These are phyloP conservation scores for Pleoardoris graminearum DNA, from an alignment of 2,329 filamentous ascomycete species.

Conservation along the genomic window DNA sequence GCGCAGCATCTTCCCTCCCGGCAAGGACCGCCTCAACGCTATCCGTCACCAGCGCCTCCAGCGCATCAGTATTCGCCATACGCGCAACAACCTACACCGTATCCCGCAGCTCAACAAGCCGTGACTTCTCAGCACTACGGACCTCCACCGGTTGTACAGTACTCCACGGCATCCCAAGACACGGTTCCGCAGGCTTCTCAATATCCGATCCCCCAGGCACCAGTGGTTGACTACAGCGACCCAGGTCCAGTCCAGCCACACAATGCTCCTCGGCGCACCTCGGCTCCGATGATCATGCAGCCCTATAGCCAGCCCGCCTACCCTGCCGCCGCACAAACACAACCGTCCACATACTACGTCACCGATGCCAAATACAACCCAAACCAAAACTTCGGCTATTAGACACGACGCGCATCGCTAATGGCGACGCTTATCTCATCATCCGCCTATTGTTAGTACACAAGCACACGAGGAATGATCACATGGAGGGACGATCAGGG, in stretches of 20 bases:
- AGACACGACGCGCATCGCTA: not conserved
- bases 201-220: constrained; percentile 29
- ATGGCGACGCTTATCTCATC: not conserved
- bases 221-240: constrained; percentile 28
- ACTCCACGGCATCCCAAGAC: constrained; percentile 25
- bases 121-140: constrained; percentile 23
- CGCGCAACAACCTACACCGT: constrained; percentile 14
- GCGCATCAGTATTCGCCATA: constrained; percentile 27
- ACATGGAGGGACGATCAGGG: constrained; percentile 11
- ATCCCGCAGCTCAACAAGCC: constrained; percentile 14
- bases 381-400: constrained; percentile 14
- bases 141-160: constrained; percentile 19
- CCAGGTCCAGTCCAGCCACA: constrained; percentile 25
- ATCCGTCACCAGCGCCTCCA: constrained; percentile 21
- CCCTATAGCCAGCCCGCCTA: constrained; percentile 31
- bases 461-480: constrained; percentile 10
- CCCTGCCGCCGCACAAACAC: constrained; percentile 26
- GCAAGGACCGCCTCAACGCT: constrained; percentile 23
- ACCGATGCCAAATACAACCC: constrained; percentile 33
- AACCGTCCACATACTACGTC: constrained; percentile 32
- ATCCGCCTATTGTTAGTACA: constrained; percentile 2
- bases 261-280: constrained; percentile 35
- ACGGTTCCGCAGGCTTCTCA: constrained; percentile 28
- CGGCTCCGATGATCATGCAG: constrained; percentile 36
- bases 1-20: constrained; percentile 33